Conservation (phyloP, 805 yeast species). For the Metschnikowia kunwiensis region DNA sequence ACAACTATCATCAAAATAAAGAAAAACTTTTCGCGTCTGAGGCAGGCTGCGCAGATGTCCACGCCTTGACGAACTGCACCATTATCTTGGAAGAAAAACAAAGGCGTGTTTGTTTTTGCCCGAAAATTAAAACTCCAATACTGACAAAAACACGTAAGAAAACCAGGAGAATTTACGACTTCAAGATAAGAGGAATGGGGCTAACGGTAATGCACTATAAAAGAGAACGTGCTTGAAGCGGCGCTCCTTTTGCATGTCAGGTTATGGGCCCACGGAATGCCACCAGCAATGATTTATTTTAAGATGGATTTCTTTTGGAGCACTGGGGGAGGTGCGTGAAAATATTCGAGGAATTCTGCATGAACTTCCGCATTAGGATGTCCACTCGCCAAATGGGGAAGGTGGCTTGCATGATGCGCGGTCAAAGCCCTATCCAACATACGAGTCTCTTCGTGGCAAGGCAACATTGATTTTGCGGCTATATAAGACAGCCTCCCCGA, state of each 20-base stretch:
- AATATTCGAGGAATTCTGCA: background rate
- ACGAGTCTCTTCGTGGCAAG: slow-evolving; percentile 1
- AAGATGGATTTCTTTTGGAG: background rate
- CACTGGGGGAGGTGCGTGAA: background rate
- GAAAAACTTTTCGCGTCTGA: background rate
- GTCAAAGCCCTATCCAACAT: background rate
- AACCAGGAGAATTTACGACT: no score
- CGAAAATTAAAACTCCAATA: no score
- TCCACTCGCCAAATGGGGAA: slow-evolving; percentile 3
- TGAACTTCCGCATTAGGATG: background rate
- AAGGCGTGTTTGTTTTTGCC: no score
- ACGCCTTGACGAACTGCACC: background rate
- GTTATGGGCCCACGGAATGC: no score
- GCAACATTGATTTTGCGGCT: background rate
- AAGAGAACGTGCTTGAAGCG: no score
- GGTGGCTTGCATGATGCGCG: slow-evolving; percentile 1
- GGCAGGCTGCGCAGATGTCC: background rate
- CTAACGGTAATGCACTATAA: no score
- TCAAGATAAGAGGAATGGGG: no score
- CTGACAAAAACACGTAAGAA: no score
- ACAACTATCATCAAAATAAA: background rate
- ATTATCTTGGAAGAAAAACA: no score
- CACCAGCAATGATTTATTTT: background rate
- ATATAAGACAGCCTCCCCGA: background rate
- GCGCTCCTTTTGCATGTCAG: no score